These are phyloP conservation scores for Coelastrella sp. DNA, from an alignment of 139 green algal genomes.

Conservation along the genomic window DNA sequence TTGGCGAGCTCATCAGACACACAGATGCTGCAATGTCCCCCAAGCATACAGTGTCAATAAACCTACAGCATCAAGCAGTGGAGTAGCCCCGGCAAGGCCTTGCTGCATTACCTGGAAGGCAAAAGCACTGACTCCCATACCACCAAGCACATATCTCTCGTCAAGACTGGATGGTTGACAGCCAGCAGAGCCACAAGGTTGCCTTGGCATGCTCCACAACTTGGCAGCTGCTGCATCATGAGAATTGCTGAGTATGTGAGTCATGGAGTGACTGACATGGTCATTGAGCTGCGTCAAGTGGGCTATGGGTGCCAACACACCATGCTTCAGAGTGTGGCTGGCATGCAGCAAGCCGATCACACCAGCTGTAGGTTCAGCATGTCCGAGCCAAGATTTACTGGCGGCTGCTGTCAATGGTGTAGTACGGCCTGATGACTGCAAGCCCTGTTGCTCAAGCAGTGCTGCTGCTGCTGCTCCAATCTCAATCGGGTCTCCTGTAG, in stretches of 20 bases:
- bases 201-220: constrained; percentile 15
- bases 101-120: constrained; percentile 56
- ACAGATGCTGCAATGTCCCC: neutral
- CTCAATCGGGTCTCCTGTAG: constrained; percentile 87
- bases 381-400: constrained; percentile 66
- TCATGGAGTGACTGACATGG: too few species aligned
- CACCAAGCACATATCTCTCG: neutral
- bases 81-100: neutral
- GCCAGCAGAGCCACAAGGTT: neutral
- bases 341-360: constrained; percentile 75
- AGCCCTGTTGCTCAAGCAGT: constrained; percentile 51
- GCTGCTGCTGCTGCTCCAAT: constrained; percentile 75
- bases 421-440: too few species aligned
- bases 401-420: too few species aligned
- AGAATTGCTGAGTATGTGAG: too few species aligned
- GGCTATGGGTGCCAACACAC: constrained; percentile 55
- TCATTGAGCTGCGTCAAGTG: constrained; percentile 79
- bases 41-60: neutral
- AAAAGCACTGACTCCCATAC: constrained; percentile 73
- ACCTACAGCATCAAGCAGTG: too few species aligned
- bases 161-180: neutral
- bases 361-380: constrained; percentile 85
- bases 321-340: neutral
- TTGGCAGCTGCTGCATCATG: neutral
- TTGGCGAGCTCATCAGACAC: too few species aligned